Percentiles rank a stretch among this genome's conserved stretches.
phyloP scores from a whole-genome alignment of 805 yeast species.

The Candida ovalis region DNA sequence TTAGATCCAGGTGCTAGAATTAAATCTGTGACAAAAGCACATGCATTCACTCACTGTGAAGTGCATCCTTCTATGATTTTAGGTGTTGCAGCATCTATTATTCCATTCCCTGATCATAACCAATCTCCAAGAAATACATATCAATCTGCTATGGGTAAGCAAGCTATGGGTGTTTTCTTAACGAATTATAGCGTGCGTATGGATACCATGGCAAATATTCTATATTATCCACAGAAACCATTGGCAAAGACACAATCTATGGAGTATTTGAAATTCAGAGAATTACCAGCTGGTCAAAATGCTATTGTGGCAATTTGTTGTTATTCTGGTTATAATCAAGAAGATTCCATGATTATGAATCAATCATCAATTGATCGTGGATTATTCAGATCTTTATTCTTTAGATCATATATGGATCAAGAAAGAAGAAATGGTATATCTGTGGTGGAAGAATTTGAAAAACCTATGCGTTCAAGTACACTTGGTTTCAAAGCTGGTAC shows the following conservation, averaged over 20 bases:
- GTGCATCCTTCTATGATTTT: conserved; percentile 98
- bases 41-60: conserved; percentile 97
- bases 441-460: conserved; percentile 95
- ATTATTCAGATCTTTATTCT: conserved; percentile 89
- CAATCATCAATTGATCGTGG: conserved; percentile 98
- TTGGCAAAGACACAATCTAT: conserved; percentile 96
- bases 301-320: conserved; percentile 98
- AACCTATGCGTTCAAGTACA: conserved; percentile 93
- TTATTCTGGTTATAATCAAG: conserved; percentile 98
- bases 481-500: conserved; percentile 96
- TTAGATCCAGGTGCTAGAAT: conserved; percentile 82
- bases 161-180: conserved; percentile 98
- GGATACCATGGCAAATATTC: conserved; percentile 99
- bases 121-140: conserved; percentile 99
- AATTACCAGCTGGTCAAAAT: conserved; percentile 98
- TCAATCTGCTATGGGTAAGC: conserved; percentile 99
- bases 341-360: conserved; percentile 99
- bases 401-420: conserved; percentile 97
- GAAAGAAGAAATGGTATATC: conserved; percentile 99
- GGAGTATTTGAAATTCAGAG: conserved; percentile 97
- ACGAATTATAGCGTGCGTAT: conserved; percentile 95
- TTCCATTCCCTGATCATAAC: conserved; percentile 99
- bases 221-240: conserved; percentile 97
- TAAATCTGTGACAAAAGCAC: conserved; percentile 49
- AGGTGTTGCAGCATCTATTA: conserved; percentile 97